phyloP scores from a whole-genome alignment of 2,329 filamentous ascomycete species.

The Diatrype stigma region DNA sequence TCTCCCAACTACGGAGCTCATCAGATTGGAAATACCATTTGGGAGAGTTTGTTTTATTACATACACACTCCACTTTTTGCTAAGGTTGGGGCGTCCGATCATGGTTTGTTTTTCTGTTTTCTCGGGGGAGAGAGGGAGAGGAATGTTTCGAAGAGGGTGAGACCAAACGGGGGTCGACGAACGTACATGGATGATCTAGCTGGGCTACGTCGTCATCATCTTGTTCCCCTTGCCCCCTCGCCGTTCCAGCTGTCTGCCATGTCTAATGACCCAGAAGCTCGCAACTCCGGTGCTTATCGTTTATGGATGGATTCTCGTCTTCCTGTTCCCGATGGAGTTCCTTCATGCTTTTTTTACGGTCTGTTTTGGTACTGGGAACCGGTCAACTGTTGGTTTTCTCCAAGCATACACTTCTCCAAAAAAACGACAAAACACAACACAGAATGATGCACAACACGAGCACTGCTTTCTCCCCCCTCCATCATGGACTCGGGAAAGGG shows the following conservation, averaged over 20 bases:
- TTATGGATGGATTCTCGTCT: neutral
- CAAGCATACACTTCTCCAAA: neutral
- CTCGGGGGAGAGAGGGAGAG: constrained; percentile 34
- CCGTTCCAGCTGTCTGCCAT: neutral
- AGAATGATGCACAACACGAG: neutral
- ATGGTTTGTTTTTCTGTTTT: constrained; percentile 32
- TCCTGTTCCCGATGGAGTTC: neutral
- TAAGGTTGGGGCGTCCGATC: constrained; percentile 44
- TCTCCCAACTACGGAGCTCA: constrained; percentile 31
- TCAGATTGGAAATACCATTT: constrained; percentile 50
- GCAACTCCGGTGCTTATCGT: neutral
- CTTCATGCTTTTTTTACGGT: neutral
- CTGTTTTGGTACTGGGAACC: neutral
- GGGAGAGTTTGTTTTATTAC: constrained; percentile 34
- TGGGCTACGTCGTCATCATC: neutral
- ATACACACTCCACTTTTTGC: constrained; percentile 41
- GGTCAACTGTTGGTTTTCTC: neutral
- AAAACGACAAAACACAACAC: neutral
- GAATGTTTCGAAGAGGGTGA: constrained; percentile 20
- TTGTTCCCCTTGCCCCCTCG: neutral
- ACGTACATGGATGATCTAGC: constrained; percentile 20
- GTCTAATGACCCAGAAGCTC: neutral
- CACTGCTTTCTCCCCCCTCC: neutral
- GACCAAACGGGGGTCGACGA: constrained; percentile 8
- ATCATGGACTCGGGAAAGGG: neutral